Evolutionary conservation across 306 rosid species (phyloP).

Genomic region (Lagenaria siceraria): DNA sequence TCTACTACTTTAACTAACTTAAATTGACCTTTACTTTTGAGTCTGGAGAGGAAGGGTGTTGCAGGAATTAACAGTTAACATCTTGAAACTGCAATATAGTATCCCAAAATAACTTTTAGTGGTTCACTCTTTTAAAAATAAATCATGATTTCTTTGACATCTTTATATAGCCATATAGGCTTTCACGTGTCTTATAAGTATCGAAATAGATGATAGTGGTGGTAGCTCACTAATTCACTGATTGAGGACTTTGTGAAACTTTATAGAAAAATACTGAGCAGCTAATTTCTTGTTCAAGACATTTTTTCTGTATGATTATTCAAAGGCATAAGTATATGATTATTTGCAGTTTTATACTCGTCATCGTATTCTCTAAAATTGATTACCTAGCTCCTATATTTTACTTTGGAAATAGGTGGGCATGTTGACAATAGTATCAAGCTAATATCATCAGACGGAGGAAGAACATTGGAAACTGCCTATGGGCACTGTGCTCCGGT

Average conservation of each 20-base stretch:
- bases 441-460: constrained; percentile 79
- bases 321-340: background rate
- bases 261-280: background rate
- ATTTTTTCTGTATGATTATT: background rate
- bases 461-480: constrained; percentile 86
- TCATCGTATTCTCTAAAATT: constrained; percentile 6
- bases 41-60: background rate
- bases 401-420: constrained; percentile 55
- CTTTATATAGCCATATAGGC: background rate
- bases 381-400: constrained; percentile 15
- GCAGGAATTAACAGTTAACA: background rate
- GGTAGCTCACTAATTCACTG: background rate
- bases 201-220: background rate
- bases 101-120: background rate
- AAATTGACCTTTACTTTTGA: background rate
- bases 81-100: background rate
- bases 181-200: background rate
- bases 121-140: background rate
- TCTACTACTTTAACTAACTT: background rate
- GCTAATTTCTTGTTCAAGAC: background rate
- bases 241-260: no score
- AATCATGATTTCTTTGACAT: background rate
- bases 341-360: background rate
- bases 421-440: constrained; percentile 82
- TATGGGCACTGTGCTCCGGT: constrained; percentile 88